Evolutionary conservation across 768 basidiomycete species (phyloP), one percentile per base, ranked within the genome.

Genomic region (Calvatia gigantea): DNA sequence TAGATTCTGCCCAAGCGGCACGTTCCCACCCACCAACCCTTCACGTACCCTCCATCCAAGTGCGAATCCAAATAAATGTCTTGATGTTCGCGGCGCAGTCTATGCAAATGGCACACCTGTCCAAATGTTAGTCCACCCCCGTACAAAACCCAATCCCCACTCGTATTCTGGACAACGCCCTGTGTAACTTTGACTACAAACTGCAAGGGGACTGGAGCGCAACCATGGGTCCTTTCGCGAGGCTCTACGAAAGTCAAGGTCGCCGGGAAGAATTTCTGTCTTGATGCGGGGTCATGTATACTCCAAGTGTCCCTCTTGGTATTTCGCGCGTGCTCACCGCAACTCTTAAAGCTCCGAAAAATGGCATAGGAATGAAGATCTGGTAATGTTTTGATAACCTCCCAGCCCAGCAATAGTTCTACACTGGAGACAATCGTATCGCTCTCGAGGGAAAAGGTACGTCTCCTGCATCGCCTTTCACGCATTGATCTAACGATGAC

Each of bases 351-450:
- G 65, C 37, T 35, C 65, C 65, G 23, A 61, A 29, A 23, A 62
- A 61, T 39, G 65, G 62, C 3, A 53, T 60, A 27, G 58, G 56
- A 14, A 58, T 63, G 60, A 65, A 62, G 41, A 63, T 69, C 17
- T 65, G 64, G 67, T 17, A 62, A 37, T 73, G 72, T 56, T 69
- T 60, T 51, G 65, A 68, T 27, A 65, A 67, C 37, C 64, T 71
- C 23, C 63, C 72, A 2, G 68, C 72, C 5, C 71, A 72, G 51
- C 52, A 64, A n/a, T 73, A 70, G 69, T 65, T 57, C 49, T 71
- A 69, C 35, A 68, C 65, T 0, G 57, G 58, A 17, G 65, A 70
- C 48, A 67, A 71, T 31, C 58, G 67, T 1, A 65, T 73, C 37
- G 66, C 67, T 3, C 52, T 72, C 6, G 58, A 64, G 28, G 54